phyloP scores from a whole-genome alignment of 176 grass and related monocot genomes.

The Oryza australiensis region DNA sequence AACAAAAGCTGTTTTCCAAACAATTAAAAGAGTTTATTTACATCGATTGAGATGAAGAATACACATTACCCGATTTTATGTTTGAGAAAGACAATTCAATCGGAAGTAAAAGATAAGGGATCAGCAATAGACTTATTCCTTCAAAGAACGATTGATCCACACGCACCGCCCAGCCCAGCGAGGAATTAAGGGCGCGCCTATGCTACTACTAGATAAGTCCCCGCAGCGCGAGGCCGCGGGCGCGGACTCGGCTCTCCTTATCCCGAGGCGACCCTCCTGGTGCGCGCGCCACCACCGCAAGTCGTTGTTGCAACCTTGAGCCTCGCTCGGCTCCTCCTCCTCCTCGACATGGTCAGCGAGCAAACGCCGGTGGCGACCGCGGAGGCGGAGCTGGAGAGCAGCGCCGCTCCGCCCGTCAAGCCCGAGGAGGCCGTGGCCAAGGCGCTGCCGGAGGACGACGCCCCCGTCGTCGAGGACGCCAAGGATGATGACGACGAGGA shows the following conservation, averaged over 20 bases:
- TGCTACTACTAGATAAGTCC: constrained; percentile 20
- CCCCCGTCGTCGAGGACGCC: constrained; percentile 70
- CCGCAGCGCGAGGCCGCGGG: no score
- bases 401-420: constrained; percentile 14
- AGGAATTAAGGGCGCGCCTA: neutral
- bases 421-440: constrained; percentile 14
- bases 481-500: constrained; percentile 61
- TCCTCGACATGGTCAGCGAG: constrained; percentile 43
- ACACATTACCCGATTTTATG: no score
- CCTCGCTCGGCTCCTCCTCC: neutral
- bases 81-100: no score
- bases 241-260: constrained; percentile 31
- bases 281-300: constrained; percentile 20
- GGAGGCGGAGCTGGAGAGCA: constrained; percentile 38
- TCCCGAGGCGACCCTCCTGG: neutral
- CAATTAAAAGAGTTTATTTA: no score
- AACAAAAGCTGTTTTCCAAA: no score
- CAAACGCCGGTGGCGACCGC: constrained; percentile 31
- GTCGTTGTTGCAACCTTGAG: neutral
- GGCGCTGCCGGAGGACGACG: constrained; percentile 39
- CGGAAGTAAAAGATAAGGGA: no score
- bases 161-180: neutral
- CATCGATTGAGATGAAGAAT: no score
- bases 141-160: no score
- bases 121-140: no score